Conservation (phyloP, 306 rosid genomes). For the Medicago ruthenica region DNA sequence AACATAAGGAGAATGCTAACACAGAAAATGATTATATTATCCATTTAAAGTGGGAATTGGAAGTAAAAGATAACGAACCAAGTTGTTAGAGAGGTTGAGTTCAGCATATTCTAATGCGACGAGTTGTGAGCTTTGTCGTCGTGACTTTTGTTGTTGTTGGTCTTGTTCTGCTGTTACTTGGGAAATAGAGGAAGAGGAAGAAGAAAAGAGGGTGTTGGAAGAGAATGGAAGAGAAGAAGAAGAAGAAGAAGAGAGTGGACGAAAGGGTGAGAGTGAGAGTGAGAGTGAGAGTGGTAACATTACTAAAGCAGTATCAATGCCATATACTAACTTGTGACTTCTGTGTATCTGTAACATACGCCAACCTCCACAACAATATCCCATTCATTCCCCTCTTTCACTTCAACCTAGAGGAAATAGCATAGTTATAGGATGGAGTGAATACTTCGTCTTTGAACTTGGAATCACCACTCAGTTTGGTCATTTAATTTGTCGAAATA, state of each 20-base stretch:
- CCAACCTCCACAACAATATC: too few species aligned
- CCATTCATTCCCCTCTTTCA: too few species aligned
- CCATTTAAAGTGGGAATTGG: background rate
- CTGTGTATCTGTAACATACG: too few species aligned
- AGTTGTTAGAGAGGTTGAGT: constrained; percentile 72
- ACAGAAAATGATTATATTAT: background rate
- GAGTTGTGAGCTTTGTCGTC: constrained; percentile 63
- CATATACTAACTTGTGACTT: too few species aligned
- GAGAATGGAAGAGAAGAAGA: constrained; percentile 7
- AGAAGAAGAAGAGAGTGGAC: constrained; percentile 30
- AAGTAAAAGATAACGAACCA: constrained; percentile 19
- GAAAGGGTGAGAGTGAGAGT: constrained; percentile 5
- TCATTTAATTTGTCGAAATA: too few species aligned
- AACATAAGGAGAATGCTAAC: too few species aligned
- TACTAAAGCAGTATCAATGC: too few species aligned
- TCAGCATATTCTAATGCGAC: constrained; percentile 85
- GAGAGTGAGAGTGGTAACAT: background rate
- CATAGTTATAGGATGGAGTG: too few species aligned
- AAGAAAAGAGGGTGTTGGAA: background rate
- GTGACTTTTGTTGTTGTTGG: constrained; percentile 10
- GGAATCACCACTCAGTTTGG: too few species aligned
- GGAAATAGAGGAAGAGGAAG: constrained; percentile 18
- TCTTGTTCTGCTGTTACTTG: constrained; percentile 13
- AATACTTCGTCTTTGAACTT: too few species aligned
- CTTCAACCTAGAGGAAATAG: too few species aligned